Percentiles rank a stretch among this genome's conserved stretches.
Evolutionary conservation across 306 rosid genomes (phyloP).

Genomic region (Begonia peltatifolia): DNA sequence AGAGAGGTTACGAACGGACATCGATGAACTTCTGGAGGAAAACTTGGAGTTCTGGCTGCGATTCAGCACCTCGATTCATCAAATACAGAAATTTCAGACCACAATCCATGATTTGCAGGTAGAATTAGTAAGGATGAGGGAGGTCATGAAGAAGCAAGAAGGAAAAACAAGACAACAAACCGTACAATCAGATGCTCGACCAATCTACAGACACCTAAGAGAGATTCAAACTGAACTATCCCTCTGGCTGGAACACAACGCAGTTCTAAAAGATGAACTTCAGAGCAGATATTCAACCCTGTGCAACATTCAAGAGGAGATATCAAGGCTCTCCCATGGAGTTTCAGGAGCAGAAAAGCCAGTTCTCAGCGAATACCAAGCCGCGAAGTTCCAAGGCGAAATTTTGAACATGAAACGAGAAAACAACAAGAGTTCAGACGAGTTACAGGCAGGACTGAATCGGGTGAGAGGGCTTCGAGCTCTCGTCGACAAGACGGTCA

Average conservation of each 20-base stretch:
- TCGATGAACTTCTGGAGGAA: constrained; percentile 53
- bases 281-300: constrained; percentile 42
- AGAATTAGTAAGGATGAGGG: constrained; percentile 31
- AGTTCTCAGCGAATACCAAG: constrained; percentile 42
- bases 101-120: constrained; percentile 49
- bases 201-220: constrained; percentile 59
- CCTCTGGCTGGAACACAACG: constrained; percentile 66
- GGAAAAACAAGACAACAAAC: constrained; percentile 18
- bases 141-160: constrained; percentile 14
- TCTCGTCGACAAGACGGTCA: constrained; percentile 46
- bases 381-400: constrained; percentile 92
- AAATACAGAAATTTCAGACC: constrained; percentile 60
- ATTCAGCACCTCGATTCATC: constrained; percentile 74
- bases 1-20: constrained; percentile 45
- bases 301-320: constrained; percentile 49
- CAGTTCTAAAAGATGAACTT: constrained; percentile 54
- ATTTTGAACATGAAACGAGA: constrained; percentile 79
- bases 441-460: constrained; percentile 40
- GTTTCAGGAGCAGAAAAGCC: constrained; percentile 13
- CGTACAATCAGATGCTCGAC: constrained; percentile 35
- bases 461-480: constrained; percentile 33
- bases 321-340: constrained; percentile 35
- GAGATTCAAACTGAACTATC: constrained; percentile 71
- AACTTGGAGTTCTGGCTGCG: constrained; percentile 90
- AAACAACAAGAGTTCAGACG: constrained; percentile 47